Evolutionary conservation across 2,329 filamentous ascomycete species (phyloP).

Genomic region (Monosporascus sp.): DNA sequence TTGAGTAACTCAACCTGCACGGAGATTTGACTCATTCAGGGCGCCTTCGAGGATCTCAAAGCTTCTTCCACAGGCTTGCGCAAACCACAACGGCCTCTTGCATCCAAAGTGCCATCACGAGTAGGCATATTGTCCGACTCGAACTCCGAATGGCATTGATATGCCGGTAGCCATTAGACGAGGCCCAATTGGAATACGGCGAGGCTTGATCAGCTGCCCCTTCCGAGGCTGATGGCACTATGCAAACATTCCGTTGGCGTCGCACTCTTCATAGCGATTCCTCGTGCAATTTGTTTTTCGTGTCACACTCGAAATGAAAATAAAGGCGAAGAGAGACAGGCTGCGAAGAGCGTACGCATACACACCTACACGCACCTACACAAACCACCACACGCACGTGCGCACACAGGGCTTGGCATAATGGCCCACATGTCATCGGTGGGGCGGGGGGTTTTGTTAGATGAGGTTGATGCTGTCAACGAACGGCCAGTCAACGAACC

Average conservation of each 20-base stretch:
- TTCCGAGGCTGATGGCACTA: constrained; percentile 12
- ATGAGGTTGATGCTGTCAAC: constrained; percentile 12
- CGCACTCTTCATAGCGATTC: neutral
- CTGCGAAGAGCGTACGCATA: no score
- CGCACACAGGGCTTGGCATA: neutral
- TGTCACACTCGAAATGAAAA: no score
- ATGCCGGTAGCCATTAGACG: constrained; percentile 16
- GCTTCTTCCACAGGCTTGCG: constrained; percentile 6
- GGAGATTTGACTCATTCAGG: neutral
- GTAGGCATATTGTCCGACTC: constrained; percentile 8
- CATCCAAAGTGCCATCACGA: constrained; percentile 9
- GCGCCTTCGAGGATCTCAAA: constrained; percentile 1
- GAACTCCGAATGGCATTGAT: constrained; percentile 4
- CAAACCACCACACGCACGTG: neutral
- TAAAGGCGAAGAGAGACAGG: no score
- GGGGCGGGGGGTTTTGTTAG: no score
- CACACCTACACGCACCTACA: no score
- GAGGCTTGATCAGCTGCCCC: constrained; percentile 12
- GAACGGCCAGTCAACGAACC: constrained; percentile 4
- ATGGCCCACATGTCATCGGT: neutral
- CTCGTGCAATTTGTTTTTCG: no score
- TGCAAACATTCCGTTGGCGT: constrained; percentile 12
- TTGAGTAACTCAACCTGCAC: no score
- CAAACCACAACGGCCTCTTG: constrained; percentile 11
- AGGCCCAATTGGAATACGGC: constrained; percentile 12